phyloP scores from a whole-genome alignment of 2,329 filamentous ascomycete genomes.

The Pseudopithomyces chartarum region DNA sequence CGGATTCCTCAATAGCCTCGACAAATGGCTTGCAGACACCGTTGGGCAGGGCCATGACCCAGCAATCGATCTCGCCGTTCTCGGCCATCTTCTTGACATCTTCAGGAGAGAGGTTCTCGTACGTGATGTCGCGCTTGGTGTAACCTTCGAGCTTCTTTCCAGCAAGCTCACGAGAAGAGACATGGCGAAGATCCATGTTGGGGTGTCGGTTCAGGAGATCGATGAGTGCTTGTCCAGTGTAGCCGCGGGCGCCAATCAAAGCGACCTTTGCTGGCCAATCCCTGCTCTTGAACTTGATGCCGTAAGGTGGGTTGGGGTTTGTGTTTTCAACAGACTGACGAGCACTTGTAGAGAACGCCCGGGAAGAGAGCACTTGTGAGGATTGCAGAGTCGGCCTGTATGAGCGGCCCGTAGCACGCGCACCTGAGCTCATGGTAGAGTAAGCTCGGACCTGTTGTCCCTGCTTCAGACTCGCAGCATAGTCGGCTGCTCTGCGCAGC shows the following conservation, averaged over 20 bases:
- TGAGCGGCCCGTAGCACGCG: conserved; percentile 37
- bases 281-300: conserved; percentile 86
- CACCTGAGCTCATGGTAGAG: conserved; percentile 59
- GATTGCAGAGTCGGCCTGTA: conserved; percentile 32
- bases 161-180: conserved; percentile 89
- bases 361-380: conserved; percentile 43
- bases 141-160: conserved; percentile 90
- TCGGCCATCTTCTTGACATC: conserved; percentile 85
- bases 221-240: conserved; percentile 91
- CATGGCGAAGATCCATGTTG: conserved; percentile 85
- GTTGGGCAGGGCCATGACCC: conserved; percentile 97
- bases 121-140: conserved; percentile 86
- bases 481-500: conserved; percentile 75
- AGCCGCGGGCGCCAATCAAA: conserved; percentile 89
- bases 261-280: conserved; percentile 78
- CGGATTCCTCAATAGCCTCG: conserved; percentile 78
- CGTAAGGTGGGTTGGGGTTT: conserved; percentile 89
- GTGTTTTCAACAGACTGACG: conserved; percentile 56
- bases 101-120: conserved; percentile 87
- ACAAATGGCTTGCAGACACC: conserved; percentile 93
- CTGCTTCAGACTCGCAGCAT: conserved; percentile 65
- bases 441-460: conserved; percentile 70
- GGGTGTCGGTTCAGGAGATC: conserved; percentile 86
- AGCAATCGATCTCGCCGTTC: conserved; percentile 86
- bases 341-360: conserved; percentile 62